Evolutionary conservation across 352 stramenopile genomes (phyloP).

Genomic region (Albugo laibachii): DNA sequence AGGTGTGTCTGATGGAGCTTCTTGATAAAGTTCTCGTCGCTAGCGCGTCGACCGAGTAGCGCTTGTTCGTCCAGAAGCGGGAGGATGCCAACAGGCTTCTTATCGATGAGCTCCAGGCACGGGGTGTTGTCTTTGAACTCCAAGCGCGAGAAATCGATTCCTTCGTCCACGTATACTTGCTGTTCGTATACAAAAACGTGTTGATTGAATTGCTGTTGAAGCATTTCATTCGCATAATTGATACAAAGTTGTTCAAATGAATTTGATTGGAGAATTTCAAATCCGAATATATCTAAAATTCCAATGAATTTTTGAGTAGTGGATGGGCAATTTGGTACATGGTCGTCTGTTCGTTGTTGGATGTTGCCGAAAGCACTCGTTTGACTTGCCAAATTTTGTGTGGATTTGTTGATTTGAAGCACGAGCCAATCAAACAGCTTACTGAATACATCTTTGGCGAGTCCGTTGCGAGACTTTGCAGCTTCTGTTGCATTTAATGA

Average conservation of each 20-base stretch:
- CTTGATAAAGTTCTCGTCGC: conserved; percentile 83
- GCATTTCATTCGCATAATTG: conserved; percentile 76
- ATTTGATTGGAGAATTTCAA: conserved; percentile 72
- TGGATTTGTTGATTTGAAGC: conserved; percentile 81
- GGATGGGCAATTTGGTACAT: not conserved
- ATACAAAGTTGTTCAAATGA: conserved; percentile 84
- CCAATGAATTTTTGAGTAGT: conserved; percentile 49
- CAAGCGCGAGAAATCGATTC: conserved; percentile 81
- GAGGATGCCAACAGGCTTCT: conserved; percentile 84
- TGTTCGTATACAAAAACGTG: conserved; percentile 94
- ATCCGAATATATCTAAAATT: conserved; percentile 77
- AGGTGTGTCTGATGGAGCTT: conserved; percentile 82
- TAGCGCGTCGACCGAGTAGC: conserved; percentile 81
- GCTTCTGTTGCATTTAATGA: conserved; percentile 61
- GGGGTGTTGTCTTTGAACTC: conserved; percentile 88
- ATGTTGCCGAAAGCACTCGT: conserved; percentile 1
- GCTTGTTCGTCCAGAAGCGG: conserved; percentile 91
- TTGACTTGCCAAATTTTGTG: conserved; percentile 34
- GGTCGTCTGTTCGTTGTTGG: no score
- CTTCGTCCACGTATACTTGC: conserved; percentile 93
- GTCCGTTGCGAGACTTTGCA: conserved; percentile 82
- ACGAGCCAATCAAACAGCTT: conserved; percentile 96
- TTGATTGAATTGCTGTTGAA: conserved; percentile 79
- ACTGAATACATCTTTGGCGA: conserved; percentile 91
- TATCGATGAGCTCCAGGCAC: conserved; percentile 86